These are phyloP conservation scores for Coffea humblotiana DNA, from an alignment of 305 asterid species.

Conservation along the genomic window DNA sequence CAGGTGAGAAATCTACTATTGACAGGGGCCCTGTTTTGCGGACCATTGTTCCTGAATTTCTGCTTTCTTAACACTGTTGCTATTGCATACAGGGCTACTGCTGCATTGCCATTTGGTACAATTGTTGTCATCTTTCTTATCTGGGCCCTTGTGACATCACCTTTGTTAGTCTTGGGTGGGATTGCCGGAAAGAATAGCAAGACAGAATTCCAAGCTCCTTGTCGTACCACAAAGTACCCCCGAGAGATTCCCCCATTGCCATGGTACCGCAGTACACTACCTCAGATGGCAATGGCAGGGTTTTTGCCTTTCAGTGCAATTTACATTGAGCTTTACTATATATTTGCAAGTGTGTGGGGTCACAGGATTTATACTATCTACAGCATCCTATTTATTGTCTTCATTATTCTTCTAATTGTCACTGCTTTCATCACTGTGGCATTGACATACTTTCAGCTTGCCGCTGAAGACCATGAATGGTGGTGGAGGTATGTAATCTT, in stretches of 20 bases:
- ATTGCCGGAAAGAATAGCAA: conserved; percentile 42
- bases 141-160: conserved; percentile 48
- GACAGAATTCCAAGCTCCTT: conserved; percentile 48
- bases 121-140: conserved; percentile 43
- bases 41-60: conserved; percentile 39
- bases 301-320: conserved; percentile 50
- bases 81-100: conserved; percentile 41
- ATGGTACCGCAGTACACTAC: conserved; percentile 42
- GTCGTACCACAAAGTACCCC: conserved; percentile 46
- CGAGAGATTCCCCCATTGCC: conserved; percentile 48
- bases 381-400: conserved; percentile 45
- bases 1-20: conserved; percentile 45
- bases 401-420: conserved; percentile 40
- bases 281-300: conserved; percentile 56
- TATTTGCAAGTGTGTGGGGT: conserved; percentile 52
- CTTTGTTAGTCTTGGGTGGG: conserved; percentile 45
- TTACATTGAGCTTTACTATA: conserved; percentile 46
- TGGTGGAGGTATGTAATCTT: conserved; percentile 42
- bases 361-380: conserved; percentile 47
- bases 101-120: conserved; percentile 50
- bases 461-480: conserved; percentile 53
- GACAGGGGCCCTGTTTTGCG: conserved; percentile 45
- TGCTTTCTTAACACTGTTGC: conserved; percentile 45
- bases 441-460: conserved; percentile 46
- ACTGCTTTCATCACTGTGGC: conserved; percentile 52